Evolutionary conservation across 306 rosid species (phyloP).

Genomic region (Trifolium subterraneum): DNA sequence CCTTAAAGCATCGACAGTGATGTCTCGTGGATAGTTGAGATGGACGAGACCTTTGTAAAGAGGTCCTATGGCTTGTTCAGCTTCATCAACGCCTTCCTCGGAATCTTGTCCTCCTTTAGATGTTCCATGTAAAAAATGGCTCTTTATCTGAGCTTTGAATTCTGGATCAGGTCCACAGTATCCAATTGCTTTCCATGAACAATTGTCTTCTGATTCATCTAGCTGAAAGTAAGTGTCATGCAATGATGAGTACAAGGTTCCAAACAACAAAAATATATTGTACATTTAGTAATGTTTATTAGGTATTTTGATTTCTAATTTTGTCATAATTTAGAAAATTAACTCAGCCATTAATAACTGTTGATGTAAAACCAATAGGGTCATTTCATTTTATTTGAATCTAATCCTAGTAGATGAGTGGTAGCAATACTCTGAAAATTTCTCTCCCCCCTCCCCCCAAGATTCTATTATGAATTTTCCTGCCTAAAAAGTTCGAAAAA

Average conservation of each 20-base stretch:
- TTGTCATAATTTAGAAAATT: neutral
- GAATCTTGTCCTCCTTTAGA: slow-evolving; percentile 41
- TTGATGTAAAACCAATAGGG: neutral
- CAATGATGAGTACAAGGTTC: slow-evolving; percentile 24
- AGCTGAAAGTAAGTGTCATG: slow-evolving; percentile 47
- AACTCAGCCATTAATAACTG: neutral
- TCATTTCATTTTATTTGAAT: neutral
- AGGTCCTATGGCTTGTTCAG: slow-evolving; percentile 62
- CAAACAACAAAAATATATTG: slow-evolving; percentile 21
- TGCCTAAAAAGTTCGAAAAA: too few species aligned
- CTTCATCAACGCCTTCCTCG: slow-evolving; percentile 34
- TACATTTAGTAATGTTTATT: neutral
- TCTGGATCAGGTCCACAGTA: slow-evolving; percentile 75
- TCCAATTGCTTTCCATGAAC: slow-evolving; percentile 79
- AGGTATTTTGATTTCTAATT: neutral
- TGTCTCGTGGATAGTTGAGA: slow-evolving; percentile 50
- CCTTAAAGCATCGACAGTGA: slow-evolving; percentile 50
- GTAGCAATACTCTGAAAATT: too few species aligned
- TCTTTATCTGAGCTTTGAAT: slow-evolving; percentile 53
- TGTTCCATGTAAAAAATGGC: slow-evolving; percentile 39
- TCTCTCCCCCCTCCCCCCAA: too few species aligned
- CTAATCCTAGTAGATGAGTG: too few species aligned
- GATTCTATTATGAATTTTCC: too few species aligned
- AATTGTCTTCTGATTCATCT: slow-evolving; percentile 63
- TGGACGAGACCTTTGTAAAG: slow-evolving; percentile 65